A percentile compares a stretch with the other conserved stretches of the same genome.
phyloP scores from a whole-genome alignment of 306 rosid genomes.

The Vigna angularis region DNA sequence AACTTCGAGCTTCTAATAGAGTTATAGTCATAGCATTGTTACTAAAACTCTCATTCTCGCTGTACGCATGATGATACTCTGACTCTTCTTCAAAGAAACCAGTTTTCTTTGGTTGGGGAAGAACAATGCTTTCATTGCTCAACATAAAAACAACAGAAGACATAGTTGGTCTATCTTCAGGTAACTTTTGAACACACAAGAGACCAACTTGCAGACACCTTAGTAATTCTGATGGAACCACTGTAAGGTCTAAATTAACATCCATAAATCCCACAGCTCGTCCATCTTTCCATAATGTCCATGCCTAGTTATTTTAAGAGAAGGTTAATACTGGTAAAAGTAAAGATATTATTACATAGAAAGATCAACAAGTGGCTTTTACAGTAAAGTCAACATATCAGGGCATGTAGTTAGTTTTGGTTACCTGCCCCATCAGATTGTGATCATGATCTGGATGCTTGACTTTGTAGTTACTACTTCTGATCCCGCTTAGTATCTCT shows the following conservation, averaged over 20 bases:
- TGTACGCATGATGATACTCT: neutral
- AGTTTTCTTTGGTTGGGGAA: conserved; percentile 44
- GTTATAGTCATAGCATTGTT: conserved; percentile 41
- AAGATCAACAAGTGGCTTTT: neutral
- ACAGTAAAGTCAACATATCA: neutral
- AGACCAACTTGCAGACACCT: conserved; percentile 60
- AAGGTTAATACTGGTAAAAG: neutral
- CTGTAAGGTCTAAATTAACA: conserved; percentile 33
- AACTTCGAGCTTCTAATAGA: conserved; percentile 37
- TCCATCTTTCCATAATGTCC: conserved; percentile 46
- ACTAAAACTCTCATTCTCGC: conserved; percentile 17
- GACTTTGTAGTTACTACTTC: conserved; percentile 22
- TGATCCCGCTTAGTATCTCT: conserved; percentile 60
- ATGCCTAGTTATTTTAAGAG: conserved; percentile 35
- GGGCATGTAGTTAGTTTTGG: neutral
- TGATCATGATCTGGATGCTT: conserved; percentile 13
- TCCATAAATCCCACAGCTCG: conserved; percentile 41
- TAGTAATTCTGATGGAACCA: conserved; percentile 36
- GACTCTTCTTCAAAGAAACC: conserved; percentile 21
- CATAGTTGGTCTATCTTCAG: conserved; percentile 58
- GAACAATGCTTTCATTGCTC: conserved; percentile 37
- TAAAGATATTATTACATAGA: neutral
- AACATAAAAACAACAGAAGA: conserved; percentile 52
- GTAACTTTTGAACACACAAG: conserved; percentile 52
- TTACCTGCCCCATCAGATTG: conserved; percentile 47